phyloP scores from a whole-genome alignment of 2,329 filamentous ascomycete genomes.

The Clonostachys byssicola region DNA sequence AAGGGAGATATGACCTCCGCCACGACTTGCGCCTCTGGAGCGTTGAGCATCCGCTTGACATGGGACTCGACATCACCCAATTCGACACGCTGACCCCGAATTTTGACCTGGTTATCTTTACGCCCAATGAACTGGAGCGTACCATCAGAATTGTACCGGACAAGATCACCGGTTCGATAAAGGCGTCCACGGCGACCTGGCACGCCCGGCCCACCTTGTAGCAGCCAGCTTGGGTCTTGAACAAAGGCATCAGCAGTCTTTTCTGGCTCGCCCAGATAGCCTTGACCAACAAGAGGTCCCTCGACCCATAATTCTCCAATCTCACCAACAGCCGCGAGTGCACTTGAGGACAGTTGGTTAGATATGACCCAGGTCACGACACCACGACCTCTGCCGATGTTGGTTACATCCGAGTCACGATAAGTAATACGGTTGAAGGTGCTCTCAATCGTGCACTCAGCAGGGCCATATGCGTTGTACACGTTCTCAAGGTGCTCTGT shows the following conservation, averaged over 20 bases:
- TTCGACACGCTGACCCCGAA: not conserved
- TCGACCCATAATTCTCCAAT: conserved; percentile 49
- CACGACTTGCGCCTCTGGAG: conserved; percentile 1
- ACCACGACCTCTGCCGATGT: conserved; percentile 41
- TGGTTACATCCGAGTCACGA: conserved; percentile 18
- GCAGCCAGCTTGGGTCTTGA: conserved; percentile 46
- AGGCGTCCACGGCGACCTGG: conserved; percentile 36
- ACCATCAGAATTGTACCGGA: not conserved
- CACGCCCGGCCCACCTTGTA: conserved; percentile 24
- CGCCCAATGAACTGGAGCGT: not conserved
- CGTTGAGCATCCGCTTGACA: conserved; percentile 19
- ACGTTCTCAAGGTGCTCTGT: conserved; percentile 39
- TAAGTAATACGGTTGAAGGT: conserved; percentile 19
- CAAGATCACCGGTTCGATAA: conserved; percentile 22
- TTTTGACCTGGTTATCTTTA: not conserved
- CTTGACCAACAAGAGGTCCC: conserved; percentile 54
- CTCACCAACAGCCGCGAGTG: conserved; percentile 39
- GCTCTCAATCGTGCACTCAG: conserved; percentile 48
- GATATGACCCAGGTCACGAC: conserved; percentile 46
- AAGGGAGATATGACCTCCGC: not conserved
- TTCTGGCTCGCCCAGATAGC: conserved; percentile 53
- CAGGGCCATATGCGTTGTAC: conserved; percentile 48
- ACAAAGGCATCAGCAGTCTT: conserved; percentile 58
- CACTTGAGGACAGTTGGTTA: conserved; percentile 25
- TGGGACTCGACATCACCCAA: conserved; percentile 2